Evolutionary conservation across 108 stramenopile genomes (phyloP), one percentile per base, ranked within the genome.

Genomic region (Nitzschia sp.): DNA sequence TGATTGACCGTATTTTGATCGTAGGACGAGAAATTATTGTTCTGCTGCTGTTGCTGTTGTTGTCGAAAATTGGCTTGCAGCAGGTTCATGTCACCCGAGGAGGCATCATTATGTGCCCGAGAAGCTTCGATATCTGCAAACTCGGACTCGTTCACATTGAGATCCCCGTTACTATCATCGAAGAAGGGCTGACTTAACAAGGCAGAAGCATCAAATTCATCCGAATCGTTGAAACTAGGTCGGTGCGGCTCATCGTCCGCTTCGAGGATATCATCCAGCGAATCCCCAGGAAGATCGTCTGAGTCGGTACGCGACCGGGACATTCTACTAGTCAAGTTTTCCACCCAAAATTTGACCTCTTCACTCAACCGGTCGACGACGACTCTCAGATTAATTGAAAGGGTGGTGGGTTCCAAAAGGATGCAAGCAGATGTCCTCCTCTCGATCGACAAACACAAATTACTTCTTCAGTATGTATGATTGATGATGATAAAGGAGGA

Each of bases 231-330:
- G 21, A 34, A 50, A 31, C 31, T 31, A 1, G 45, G 50, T 19
- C 17, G 28, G 16, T 65, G 50, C 16, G 64, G 64, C 4, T 59
- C 68, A 58, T 66, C 34, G 25, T 38, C 53, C 34, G 53, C 29
- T 55, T 66, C 66, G 23, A 66, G 60, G 22, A 61, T 61, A 5
- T 61, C 60, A n/a, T 61, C 60, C 25, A 61, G 60, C n/a, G n/a
- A n/a, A 21, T 61, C 60, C 2, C 60, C 60, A 6, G 60, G 60
- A 25, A 41, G 23, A 25, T 61, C 60, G 22, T 61, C 60, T 0
- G 60, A 61, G 26, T 41, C 36, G 6, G 32, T 22, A 1, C 60
- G 60, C 9, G 41, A 22, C 41, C 60, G 60, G 11, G 60, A 31
- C 60, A 61, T 61, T 38, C n/a, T n/a, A n/a, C n/a, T n/a, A n/a